These are phyloP conservation scores for Salvia sclarea DNA, from an alignment of 305 asterid genomes.

Conservation along the genomic window DNA sequence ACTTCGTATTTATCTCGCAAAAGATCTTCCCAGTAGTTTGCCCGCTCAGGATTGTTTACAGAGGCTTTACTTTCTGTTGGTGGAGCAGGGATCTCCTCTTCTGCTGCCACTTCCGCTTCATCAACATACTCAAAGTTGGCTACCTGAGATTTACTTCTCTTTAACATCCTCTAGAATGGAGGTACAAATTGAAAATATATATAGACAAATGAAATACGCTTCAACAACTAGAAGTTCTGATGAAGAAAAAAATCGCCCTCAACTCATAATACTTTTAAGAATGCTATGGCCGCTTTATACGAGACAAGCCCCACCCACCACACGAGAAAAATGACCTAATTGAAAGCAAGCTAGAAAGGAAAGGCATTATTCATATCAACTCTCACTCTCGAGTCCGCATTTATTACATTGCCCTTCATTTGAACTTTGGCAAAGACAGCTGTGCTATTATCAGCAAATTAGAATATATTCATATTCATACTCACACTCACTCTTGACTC, in stretches of 20 bases:
- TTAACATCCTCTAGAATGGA: constrained; percentile 31
- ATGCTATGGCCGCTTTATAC: constrained; percentile 11
- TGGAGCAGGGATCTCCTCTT: constrained; percentile 64
- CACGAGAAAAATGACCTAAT: neutral
- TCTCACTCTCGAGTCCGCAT: neutral
- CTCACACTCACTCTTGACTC: too few relatives aligned
- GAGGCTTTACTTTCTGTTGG: constrained; percentile 61
- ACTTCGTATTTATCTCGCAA: constrained; percentile 84
- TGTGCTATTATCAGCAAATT: neutral
- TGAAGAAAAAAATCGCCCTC: constrained; percentile 21
- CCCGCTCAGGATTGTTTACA: constrained; percentile 66
- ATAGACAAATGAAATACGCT: constrained; percentile 17
- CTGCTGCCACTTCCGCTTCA: constrained; percentile 67
- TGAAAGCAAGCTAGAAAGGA: neutral
- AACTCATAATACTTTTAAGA: constrained; percentile 18
- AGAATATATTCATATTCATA: constrained; percentile 7
- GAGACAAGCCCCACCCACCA: neutral
- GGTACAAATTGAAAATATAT: constrained; percentile 21
- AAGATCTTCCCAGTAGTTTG: constrained; percentile 88
- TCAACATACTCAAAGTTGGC: constrained; percentile 94
- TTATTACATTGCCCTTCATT: constrained; percentile 20
- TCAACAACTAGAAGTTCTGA: constrained; percentile 18
- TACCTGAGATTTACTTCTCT: constrained; percentile 55
- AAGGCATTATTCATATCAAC: neutral
- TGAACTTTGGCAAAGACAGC: constrained; percentile 14